phyloP scores from a whole-genome alignment of 768 basidiomycete species.

The Pholiota conissans region DNA sequence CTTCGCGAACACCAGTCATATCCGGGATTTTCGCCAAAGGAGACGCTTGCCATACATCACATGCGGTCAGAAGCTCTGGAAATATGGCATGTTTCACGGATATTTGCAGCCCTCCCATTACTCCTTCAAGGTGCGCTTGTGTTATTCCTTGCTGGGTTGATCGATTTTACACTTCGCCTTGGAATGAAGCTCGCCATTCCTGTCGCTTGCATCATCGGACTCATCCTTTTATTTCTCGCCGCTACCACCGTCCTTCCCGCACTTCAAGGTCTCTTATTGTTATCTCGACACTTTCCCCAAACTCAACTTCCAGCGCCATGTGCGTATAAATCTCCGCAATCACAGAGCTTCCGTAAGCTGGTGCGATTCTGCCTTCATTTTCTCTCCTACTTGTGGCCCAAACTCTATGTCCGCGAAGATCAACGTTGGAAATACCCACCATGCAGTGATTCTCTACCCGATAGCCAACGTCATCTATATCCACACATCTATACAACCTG shows the following conservation, averaged over 20 bases:
- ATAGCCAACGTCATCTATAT: neutral
- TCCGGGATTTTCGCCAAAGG: conserved; percentile 1
- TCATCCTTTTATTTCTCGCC: conserved; percentile 17
- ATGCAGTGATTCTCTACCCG: no score
- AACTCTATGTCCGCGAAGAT: no score
- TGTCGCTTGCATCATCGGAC: conserved; percentile 18
- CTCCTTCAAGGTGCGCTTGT: conserved; percentile 26
- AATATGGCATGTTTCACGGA: conserved; percentile 25
- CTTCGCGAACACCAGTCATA: conserved; percentile 13
- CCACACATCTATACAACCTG: no score
- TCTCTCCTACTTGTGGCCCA: no score
- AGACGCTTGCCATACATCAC: conserved; percentile 17
- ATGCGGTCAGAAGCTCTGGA: conserved; percentile 26
- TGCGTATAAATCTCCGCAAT: conserved; percentile 7
- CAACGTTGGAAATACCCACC: no score
- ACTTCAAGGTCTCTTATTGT: conserved; percentile 9
- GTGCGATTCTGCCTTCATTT: no score
- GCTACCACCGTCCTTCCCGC: conserved; percentile 24
- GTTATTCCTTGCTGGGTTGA: conserved; percentile 26
- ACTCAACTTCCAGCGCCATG: neutral
- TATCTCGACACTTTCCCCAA: conserved; percentile 2
- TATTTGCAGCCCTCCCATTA: conserved; percentile 24
- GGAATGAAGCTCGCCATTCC: conserved; percentile 19
- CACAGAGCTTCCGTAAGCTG: no score
- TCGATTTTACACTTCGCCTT: conserved; percentile 23